Evolutionary conservation across 805 yeast genomes (phyloP).

Genomic region (Zygosaccharomyces bisporus): DNA sequence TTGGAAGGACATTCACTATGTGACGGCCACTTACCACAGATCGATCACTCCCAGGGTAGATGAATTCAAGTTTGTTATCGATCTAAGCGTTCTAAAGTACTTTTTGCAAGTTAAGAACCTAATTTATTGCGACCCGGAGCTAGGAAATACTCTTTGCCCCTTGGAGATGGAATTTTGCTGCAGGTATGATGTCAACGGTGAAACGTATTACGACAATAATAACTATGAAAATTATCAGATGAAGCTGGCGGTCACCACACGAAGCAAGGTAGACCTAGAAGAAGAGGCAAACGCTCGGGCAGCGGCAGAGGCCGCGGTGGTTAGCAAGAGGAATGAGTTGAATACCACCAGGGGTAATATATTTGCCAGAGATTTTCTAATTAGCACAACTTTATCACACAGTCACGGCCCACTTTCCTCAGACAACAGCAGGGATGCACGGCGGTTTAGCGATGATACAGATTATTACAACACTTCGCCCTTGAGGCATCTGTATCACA

Average conservation of each 20-base stretch:
- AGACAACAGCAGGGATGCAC: conserved; percentile 11
- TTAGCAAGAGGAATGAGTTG: neutral
- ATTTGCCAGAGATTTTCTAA: conserved; percentile 19
- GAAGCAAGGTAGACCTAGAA: neutral
- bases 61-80: conserved; percentile 32
- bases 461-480: conserved; percentile 37
- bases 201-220: conserved; percentile 37
- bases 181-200: conserved; percentile 34
- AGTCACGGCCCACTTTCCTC: conserved; percentile 7
- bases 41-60: conserved; percentile 29
- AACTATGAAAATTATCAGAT: conserved; percentile 34
- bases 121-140: conserved; percentile 16
- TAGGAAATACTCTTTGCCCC: conserved; percentile 15
- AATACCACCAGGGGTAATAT: conserved; percentile 3
- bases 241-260: conserved; percentile 18
- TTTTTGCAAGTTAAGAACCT: conserved; percentile 26
- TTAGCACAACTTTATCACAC: conserved; percentile 24
- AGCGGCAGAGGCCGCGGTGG: neutral
- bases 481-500: conserved; percentile 32
- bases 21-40: conserved; percentile 26
- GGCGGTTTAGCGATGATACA: conserved; percentile 34
- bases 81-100: conserved; percentile 29
- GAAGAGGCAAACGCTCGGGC: neutral
- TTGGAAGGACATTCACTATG: conserved; percentile 35
- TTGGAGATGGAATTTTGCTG: conserved; percentile 33